Evolutionary conservation across 805 yeast species (phyloP).

Genomic region (Ogataea thermomethanolica): DNA sequence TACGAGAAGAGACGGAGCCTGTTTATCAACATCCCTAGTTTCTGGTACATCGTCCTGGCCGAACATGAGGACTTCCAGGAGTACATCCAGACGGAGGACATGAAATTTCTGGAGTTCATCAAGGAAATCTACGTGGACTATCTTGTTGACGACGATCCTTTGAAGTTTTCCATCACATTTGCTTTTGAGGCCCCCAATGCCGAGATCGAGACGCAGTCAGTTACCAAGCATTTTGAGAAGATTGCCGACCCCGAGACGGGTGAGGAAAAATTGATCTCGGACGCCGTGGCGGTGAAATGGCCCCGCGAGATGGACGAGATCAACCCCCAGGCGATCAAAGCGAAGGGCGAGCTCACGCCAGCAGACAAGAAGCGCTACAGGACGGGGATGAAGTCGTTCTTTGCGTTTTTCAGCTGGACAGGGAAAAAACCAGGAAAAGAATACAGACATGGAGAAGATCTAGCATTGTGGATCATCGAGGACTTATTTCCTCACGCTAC

Average conservation of each 20-base stretch:
- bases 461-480: conserved; percentile 68
- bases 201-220: conserved; percentile 51
- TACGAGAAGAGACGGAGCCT: conserved; percentile 54
- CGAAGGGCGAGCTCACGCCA: conserved; percentile 35
- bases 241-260: conserved; percentile 46
- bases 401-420: conserved; percentile 86
- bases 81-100: conserved; percentile 70
- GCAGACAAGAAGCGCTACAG: conserved; percentile 61
- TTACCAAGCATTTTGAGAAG: conserved; percentile 57
- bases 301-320: conserved; percentile 56
- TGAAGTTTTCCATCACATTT: conserved; percentile 55
- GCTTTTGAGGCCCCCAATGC: conserved; percentile 47
- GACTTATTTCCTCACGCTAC: conserved; percentile 85
- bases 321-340: conserved; percentile 50
- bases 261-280: conserved; percentile 52
- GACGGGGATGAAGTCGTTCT: conserved; percentile 75
- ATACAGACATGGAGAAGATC: conserved; percentile 73
- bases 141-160: conserved; percentile 40
- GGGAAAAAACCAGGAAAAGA: conserved; percentile 75
- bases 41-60: conserved; percentile 86
- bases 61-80: conserved; percentile 85
- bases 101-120: conserved; percentile 66
- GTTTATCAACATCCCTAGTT: conserved; percentile 58
- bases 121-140: conserved; percentile 60
- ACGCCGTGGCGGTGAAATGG: conserved; percentile 60